These are phyloP conservation scores for Symbiodinium natans DNA, from an alignment of 73 alveolate species.

Conservation along the genomic window DNA sequence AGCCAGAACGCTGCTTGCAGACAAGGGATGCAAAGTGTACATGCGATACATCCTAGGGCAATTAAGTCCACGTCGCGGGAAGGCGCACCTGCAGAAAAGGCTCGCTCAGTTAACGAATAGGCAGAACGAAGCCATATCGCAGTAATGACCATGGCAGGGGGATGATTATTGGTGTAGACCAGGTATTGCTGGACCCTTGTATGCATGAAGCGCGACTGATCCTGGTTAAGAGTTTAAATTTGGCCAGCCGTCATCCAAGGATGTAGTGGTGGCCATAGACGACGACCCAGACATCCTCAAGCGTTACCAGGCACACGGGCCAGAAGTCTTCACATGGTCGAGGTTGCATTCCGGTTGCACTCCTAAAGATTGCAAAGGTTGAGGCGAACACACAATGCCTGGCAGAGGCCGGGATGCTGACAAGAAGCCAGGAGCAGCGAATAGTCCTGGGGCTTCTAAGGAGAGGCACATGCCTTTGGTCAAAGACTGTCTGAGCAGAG, in stretches of 20 bases:
- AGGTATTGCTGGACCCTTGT: conserved; percentile 52
- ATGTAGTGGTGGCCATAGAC: conserved; percentile 41
- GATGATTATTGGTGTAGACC: conserved; percentile 61
- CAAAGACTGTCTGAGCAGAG: conserved; percentile 27
- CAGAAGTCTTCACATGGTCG: not conserved
- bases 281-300: conserved; percentile 49
- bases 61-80: too few relatives aligned
- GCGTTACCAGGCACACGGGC: conserved; percentile 34
- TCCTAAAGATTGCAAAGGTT: not conserved
- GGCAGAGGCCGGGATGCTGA: conserved; percentile 23
- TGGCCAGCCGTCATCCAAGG: not conserved
- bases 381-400: conserved; percentile 43
- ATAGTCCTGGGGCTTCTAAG: not conserved
- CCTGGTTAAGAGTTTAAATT: not conserved
- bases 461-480: conserved; percentile 60
- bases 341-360: not conserved
- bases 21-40: too few relatives aligned
- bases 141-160: not conserved
- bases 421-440: too few relatives aligned
- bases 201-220: too few relatives aligned
- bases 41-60: too few relatives aligned
- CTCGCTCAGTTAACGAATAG: too few relatives aligned
- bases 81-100: too few relatives aligned
- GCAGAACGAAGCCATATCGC: too few relatives aligned
- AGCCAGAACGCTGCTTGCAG: too few relatives aligned